Evolutionary conservation across 805 yeast genomes (phyloP), one percentile per base, ranked within the genome.

Genomic region (Candida maltosa): DNA sequence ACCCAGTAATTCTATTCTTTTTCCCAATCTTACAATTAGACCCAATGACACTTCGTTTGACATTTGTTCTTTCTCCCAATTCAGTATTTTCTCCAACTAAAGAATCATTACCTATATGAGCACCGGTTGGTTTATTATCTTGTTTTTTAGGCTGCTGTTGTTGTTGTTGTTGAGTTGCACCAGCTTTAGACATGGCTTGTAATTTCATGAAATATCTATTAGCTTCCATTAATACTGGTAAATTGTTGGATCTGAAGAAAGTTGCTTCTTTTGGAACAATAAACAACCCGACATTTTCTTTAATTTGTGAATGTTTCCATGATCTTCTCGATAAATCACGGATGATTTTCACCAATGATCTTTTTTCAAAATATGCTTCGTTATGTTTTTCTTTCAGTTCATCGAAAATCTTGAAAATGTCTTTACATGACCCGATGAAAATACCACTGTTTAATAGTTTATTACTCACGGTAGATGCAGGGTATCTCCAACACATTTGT

Each of bases 291-390:
- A 93, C 74, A 1, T 80, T 74, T 37, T 80, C 86, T 42, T 69
- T 69, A 7, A 59, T 53, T 5, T 52, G 48, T 0, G 83, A 69
- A 54, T 88, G 96, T 48, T 75, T 76, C 98, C 98, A 93, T 2
- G 96, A 82, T 44, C 95, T 76, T 58, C 97, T 76, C 3, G 95
- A 94, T 39, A 91, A 61, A 51, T 88, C 96, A 51, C 97, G 76
- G 27, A 88, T 74, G 16, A 89, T 70, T 51, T 84, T 84, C 16
- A 74, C 73, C 24, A 80, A 61, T 4, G 87, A 70, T 44, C 78
- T 70, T 39, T 62, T 62, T 33, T 57, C 37, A 45, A 66, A 63
- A 43, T 68, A 67, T 2, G 48, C 42, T 47, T 59, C 75, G 34
- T 40, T 58, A 50, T 41, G 60, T 42, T 60, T 58, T 15, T 40